A percentile compares a stretch with the other conserved stretches of the same genome.
These are phyloP conservation scores for Boletus edulis DNA, from an alignment of 768 basidiomycete genomes.

Conservation along the genomic window DNA sequence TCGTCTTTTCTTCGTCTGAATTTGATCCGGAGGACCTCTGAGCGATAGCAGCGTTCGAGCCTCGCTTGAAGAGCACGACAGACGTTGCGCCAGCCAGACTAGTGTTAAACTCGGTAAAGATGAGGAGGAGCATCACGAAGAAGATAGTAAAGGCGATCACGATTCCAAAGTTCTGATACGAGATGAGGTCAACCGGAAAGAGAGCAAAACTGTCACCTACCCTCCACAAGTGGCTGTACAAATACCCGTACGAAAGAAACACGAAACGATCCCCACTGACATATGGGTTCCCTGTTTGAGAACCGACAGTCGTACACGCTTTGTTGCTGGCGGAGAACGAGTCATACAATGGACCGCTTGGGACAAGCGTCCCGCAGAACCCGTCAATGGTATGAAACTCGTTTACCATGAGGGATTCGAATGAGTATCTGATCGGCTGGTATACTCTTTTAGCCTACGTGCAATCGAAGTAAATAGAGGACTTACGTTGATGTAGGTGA, in stretches of 20 bases:
- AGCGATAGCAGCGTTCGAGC: slow-evolving; percentile 33
- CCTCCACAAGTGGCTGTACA: slow-evolving; percentile 48
- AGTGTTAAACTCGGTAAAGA: slow-evolving; percentile 58
- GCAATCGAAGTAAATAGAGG: slow-evolving; percentile 30
- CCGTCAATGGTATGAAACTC: slow-evolving; percentile 76
- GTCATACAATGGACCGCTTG: slow-evolving; percentile 62
- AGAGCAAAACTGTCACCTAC: slow-evolving; percentile 22
- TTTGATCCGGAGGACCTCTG: slow-evolving; percentile 10
- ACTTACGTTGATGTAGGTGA: slow-evolving; percentile 59
- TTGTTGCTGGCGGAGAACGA: slow-evolving; percentile 58
- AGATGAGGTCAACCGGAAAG: neutral
- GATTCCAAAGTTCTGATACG: slow-evolving; percentile 64
- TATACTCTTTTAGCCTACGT: neutral
- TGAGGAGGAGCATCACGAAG: slow-evolving; percentile 54
- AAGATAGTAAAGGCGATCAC: slow-evolving; percentile 58
- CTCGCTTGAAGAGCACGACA: slow-evolving; percentile 67
- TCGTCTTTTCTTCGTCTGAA: slow-evolving; percentile 31
- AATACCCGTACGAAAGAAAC: slow-evolving; percentile 40
- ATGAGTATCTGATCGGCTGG: slow-evolving; percentile 56
- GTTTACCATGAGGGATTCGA: slow-evolving; percentile 74
- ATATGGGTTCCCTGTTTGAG: slow-evolving; percentile 51
- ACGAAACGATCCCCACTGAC: slow-evolving; percentile 65
- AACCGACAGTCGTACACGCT: slow-evolving; percentile 72
- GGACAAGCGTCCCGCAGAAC: slow-evolving; percentile 55
- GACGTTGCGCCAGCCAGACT: slow-evolving; percentile 33